phyloP scores from a whole-genome alignment of 805 yeast genomes.

The Scheffersomyces coipomensis region DNA sequence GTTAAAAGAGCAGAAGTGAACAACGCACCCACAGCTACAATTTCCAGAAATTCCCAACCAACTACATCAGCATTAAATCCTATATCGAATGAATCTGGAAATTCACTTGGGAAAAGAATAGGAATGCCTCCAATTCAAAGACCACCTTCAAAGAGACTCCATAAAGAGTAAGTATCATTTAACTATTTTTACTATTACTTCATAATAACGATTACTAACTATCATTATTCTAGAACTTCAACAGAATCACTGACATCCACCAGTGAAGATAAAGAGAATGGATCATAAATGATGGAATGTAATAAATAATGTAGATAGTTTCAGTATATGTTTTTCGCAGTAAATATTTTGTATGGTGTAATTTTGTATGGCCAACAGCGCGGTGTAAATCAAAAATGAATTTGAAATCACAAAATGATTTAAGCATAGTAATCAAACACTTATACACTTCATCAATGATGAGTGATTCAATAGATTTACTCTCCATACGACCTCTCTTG shows the following conservation, averaged over 20 bases:
- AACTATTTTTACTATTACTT: background rate
- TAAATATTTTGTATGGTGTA: too few species aligned
- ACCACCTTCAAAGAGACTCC: constrained; percentile 10
- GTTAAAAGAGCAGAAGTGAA: constrained; percentile 39
- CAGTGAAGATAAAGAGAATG: too few species aligned
- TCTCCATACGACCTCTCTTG: constrained; percentile 16
- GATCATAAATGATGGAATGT: too few species aligned
- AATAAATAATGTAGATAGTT: too few species aligned
- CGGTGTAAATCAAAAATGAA: too few species aligned
- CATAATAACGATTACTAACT: background rate
- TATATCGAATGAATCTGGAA: constrained; percentile 1
- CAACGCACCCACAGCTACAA: background rate
- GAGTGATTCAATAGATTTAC: too few species aligned
- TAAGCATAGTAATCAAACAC: too few species aligned
- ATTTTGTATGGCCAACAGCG: too few species aligned
- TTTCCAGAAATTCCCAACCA: background rate
- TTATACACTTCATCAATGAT: too few species aligned
- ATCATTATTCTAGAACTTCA: background rate
- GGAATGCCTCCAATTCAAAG: constrained; percentile 35
- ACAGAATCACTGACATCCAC: background rate
- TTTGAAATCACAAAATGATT: too few species aligned
- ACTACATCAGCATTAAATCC: background rate
- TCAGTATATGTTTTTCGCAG: too few species aligned
- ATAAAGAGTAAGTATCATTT: constrained; percentile 11
- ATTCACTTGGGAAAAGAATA: constrained; percentile 24